Evolutionary conservation across 768 basidiomycete species (phyloP).

Genomic region (Serendipita sp.): DNA sequence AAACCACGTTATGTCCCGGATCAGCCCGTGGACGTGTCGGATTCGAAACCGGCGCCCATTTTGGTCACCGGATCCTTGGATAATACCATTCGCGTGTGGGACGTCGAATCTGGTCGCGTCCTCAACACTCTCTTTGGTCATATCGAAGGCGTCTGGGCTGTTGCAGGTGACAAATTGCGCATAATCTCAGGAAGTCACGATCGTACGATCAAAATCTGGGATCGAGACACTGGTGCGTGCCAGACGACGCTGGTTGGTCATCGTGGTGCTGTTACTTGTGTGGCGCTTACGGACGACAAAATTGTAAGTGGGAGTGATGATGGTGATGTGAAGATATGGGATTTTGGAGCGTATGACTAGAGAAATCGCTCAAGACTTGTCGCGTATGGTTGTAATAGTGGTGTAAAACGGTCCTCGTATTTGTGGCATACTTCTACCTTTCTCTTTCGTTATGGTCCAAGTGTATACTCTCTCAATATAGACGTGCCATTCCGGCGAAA

Average conservation of each 20-base stretch:
- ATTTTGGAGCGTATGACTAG: slow-evolving; percentile 18
- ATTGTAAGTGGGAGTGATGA: slow-evolving; percentile 95
- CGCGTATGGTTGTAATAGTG: background rate
- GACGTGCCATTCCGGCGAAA: background rate
- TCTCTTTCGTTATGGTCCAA: background rate
- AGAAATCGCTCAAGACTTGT: background rate
- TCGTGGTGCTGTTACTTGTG: slow-evolving; percentile 80
- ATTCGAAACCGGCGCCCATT: slow-evolving; percentile 29
- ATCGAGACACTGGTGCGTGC: slow-evolving; percentile 73
- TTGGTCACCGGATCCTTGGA: slow-evolving; percentile 83
- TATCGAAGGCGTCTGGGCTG: slow-evolving; percentile 96
- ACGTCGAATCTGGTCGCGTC: slow-evolving; percentile 69
- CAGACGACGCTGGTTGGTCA: slow-evolving; percentile 85
- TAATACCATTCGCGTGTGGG: slow-evolving; percentile 94
- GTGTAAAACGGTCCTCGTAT: background rate
- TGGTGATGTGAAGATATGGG: slow-evolving; percentile 75
- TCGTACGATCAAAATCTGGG: slow-evolving; percentile 97
- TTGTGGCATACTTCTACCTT: background rate
- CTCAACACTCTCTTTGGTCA: slow-evolving; percentile 84
- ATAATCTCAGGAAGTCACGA: slow-evolving; percentile 90
- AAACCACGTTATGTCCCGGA: slow-evolving; percentile 7
- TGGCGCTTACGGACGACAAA: slow-evolving; percentile 84
- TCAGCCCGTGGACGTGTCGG: background rate
- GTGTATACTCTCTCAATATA: background rate
- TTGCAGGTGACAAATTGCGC: slow-evolving; percentile 80